phyloP scores from a whole-genome alignment of 1,139 yeast genomes.

The Zygoascus sp. region DNA sequence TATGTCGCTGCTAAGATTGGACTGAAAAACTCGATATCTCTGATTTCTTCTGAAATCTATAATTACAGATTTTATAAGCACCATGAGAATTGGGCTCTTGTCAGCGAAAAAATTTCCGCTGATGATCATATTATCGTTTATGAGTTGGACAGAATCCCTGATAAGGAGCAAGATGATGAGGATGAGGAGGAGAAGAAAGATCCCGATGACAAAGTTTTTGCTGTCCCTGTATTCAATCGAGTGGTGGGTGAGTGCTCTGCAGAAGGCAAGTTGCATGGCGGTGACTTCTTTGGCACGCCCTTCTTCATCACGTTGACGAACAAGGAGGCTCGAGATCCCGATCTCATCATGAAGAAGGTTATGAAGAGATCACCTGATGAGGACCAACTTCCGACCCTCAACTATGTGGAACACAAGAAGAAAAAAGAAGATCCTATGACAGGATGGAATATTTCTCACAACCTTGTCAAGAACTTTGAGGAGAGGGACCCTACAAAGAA shows the following conservation, averaged over 20 bases:
- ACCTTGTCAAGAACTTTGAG: constrained; percentile 10
- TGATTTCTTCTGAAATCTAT: constrained; percentile 69
- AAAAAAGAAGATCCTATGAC: constrained; percentile 15
- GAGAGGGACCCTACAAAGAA: not conserved
- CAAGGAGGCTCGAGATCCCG: constrained; percentile 46
- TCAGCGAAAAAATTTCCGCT: constrained; percentile 62
- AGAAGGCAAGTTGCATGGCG: constrained; percentile 38
- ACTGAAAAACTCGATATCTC: constrained; percentile 14
- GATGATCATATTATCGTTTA: constrained; percentile 67
- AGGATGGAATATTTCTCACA: constrained; percentile 16
- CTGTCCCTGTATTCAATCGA: constrained; percentile 67
- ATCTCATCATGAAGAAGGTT: constrained; percentile 39
- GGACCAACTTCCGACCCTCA: constrained; percentile 5
- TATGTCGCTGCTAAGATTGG: constrained; percentile 47
- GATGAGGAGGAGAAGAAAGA: constrained; percentile 17
- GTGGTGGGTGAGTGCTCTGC: constrained; percentile 24
- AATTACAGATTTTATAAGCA: constrained; percentile 64
- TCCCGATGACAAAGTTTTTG: constrained; percentile 38
- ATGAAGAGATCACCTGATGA: constrained; percentile 10
- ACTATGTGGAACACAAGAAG: constrained; percentile 13
- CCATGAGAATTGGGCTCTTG: constrained; percentile 59
- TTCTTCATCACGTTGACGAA: constrained; percentile 57
- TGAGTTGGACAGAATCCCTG: constrained; percentile 41
- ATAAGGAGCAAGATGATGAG: constrained; percentile 7
- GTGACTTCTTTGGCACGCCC: constrained; percentile 62